Percentiles rank a stretch among this genome's conserved stretches.
Evolutionary conservation across 2,329 filamentous ascomycete genomes (phyloP).

Genomic region (Ploettnerulaceae sp.): DNA sequence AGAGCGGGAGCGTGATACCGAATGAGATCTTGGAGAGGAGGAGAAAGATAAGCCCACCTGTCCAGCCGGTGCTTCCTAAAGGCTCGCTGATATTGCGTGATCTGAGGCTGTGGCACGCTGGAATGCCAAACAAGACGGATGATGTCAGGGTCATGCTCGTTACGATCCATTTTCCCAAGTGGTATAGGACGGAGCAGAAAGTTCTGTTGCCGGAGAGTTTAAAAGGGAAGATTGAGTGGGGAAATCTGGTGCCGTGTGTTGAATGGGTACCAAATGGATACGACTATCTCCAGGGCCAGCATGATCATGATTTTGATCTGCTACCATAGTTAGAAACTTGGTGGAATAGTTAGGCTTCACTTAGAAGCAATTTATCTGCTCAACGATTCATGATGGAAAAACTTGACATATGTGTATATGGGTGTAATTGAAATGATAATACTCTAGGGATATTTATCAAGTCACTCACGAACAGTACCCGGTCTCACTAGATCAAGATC

Average conservation of each 20-base stretch:
- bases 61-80: conserved; percentile 47
- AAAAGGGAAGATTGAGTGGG: conserved; percentile 34
- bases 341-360: too few species aligned
- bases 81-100: conserved; percentile 53
- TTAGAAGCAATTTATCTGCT: too few species aligned
- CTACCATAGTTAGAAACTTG: conserved; percentile 14
- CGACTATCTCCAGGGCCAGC: conserved; percentile 36
- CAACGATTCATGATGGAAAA: neutral
- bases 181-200: conserved; percentile 33
- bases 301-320: conserved; percentile 36
- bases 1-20: conserved; percentile 16
- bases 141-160: conserved; percentile 51
- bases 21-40: conserved; percentile 37
- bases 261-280: conserved; percentile 37
- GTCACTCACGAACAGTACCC: too few species aligned
- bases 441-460: too few species aligned
- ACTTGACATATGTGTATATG: neutral
- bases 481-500: too few species aligned
- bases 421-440: too few species aligned
- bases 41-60: conserved; percentile 36
- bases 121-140: conserved; percentile 51
- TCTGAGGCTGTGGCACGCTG: conserved; percentile 56
- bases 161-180: conserved; percentile 36
- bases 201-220: conserved; percentile 32
- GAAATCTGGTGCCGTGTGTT: conserved; percentile 33